These are phyloP conservation scores for Alternaria dauci DNA, from an alignment of 2,329 filamentous ascomycete genomes.

Conservation along the genomic window DNA sequence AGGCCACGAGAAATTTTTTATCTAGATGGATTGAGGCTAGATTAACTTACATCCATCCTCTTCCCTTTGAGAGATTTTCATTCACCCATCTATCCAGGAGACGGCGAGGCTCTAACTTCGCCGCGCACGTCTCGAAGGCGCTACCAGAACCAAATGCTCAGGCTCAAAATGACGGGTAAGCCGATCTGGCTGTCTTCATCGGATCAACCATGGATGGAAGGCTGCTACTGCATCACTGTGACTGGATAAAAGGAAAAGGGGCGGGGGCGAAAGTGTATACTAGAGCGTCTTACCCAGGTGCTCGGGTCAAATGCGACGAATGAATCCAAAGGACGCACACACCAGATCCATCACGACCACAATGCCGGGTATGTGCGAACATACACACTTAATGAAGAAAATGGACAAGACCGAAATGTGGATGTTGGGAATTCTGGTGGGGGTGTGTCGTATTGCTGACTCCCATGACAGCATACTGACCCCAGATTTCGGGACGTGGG, in stretches of 20 bases:
- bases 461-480: neutral
- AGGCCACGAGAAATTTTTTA: neutral
- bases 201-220: neutral
- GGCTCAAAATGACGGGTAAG: neutral
- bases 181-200: neutral
- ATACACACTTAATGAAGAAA: neutral
- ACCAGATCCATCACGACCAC: neutral
- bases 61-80: neutral
- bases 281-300: neutral
- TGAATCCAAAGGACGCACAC: neutral
- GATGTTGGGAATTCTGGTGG: neutral
- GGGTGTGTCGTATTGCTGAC: neutral
- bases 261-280: neutral
- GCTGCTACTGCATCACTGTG: neutral
- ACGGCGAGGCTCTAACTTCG: neutral
- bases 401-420: neutral
- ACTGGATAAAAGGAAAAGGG: neutral
- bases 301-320: neutral
- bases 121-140: no score
- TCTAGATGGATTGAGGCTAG: neutral
- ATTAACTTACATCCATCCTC: neutral
- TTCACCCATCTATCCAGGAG: neutral
- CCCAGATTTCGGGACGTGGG: neutral
- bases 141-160: neutral
- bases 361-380: neutral